phyloP scores from a whole-genome alignment of 257 asterid species.

The Przewalskia tangutica region DNA sequence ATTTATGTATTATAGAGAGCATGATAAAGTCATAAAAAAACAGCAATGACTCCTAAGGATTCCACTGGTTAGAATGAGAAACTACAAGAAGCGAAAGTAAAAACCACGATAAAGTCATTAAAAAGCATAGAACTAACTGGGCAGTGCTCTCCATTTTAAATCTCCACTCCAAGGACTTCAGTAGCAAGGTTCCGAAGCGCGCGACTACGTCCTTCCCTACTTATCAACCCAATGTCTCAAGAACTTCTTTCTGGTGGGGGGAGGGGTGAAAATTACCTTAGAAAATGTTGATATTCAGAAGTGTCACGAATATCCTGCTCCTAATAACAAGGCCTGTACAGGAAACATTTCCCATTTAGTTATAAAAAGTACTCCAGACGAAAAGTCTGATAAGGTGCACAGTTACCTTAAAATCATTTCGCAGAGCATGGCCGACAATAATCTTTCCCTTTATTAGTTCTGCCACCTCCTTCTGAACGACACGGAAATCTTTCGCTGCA shows the following conservation, averaged over 20 bases:
- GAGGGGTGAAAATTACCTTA: conserved; percentile 30
- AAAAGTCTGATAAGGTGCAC: too few species aligned
- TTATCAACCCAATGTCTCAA: conserved; percentile 15
- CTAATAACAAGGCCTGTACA: conserved; percentile 73
- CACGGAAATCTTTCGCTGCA: too few species aligned
- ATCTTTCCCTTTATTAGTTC: too few species aligned
- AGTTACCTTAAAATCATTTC: too few species aligned
- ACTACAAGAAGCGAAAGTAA: not conserved
- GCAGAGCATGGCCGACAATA: too few species aligned
- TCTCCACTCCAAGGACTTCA: conserved; percentile 57
- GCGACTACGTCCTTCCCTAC: conserved; percentile 80
- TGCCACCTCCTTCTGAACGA: too few species aligned
- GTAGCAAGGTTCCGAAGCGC: conserved; percentile 77
- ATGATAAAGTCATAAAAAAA: too few species aligned
- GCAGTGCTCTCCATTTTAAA: conserved; percentile 92
- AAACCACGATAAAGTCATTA: not conserved
- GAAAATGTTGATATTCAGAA: conserved; percentile 62
- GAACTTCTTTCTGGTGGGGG: too few species aligned
- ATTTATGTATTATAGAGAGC: too few species aligned
- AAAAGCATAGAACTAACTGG: conserved; percentile 49
- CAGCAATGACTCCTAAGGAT: not conserved
- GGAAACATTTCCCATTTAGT: conserved; percentile 3
- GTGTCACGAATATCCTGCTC: conserved; percentile 87
- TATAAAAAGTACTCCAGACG: too few species aligned
- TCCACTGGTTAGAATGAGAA: not conserved